These are phyloP conservation scores for Mycocentrospora acerina DNA, from an alignment of 2,329 filamentous ascomycete species.

Conservation along the genomic window DNA sequence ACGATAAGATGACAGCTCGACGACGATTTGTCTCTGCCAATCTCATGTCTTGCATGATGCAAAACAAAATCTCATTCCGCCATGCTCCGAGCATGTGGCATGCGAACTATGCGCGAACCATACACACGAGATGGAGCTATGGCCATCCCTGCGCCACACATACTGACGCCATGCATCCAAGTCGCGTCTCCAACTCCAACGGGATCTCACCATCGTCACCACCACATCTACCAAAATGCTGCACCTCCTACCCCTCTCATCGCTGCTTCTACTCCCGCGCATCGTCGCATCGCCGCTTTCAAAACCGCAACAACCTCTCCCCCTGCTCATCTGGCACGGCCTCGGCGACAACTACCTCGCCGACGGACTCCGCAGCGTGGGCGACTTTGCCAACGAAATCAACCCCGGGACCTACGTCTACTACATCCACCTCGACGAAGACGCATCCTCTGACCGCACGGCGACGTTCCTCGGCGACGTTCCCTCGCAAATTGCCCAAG, in stretches of 20 bases:
- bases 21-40: too few species aligned
- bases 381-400: conserved; percentile 67
- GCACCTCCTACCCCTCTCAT: conserved; percentile 21
- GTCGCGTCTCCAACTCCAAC: conserved; percentile 10
- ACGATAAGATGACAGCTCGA: too few species aligned
- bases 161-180: conserved; percentile 23
- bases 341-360: conserved; percentile 74
- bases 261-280: conserved; percentile 6
- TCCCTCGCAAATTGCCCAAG: conserved; percentile 71
- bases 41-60: too few species aligned
- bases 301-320: conserved; percentile 55
- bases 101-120: too few species aligned
- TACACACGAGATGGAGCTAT: too few species aligned
- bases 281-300: conserved; percentile 16
- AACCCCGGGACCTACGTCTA: conserved; percentile 86
- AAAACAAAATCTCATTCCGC: too few species aligned
- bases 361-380: conserved; percentile 72
- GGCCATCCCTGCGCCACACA: neutral
- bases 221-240: conserved; percentile 19
- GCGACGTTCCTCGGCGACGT: conserved; percentile 92
- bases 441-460: conserved; percentile 68
- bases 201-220: conserved; percentile 4
- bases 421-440: conserved; percentile 70
- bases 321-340: conserved; percentile 93
- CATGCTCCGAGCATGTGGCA: too few species aligned